Conservation (phyloP, 202 grass and related monocot species). For the Elaeis oleifera region DNA sequence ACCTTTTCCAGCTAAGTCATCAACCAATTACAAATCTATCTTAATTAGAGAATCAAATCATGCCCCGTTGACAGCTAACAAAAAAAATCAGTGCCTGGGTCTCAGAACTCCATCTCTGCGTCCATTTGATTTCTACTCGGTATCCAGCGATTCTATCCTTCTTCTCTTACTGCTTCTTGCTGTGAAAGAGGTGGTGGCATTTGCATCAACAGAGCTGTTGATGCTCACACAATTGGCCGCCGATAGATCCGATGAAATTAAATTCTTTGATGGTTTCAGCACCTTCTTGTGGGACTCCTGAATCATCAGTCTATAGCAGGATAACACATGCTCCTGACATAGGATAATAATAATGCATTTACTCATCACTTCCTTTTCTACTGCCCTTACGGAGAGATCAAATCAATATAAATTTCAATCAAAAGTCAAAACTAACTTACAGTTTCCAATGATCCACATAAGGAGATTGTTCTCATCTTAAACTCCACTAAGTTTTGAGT, state of each 20-base stretch:
- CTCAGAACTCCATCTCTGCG: conserved; percentile 25
- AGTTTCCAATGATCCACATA: conserved; percentile 38
- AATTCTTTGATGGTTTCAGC: conserved; percentile 36
- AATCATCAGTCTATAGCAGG: conserved; percentile 82
- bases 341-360: conserved; percentile 37
- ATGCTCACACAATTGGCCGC: conserved; percentile 33
- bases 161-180: conserved; percentile 52
- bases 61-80: conserved; percentile 19
- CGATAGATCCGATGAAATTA: conserved; percentile 37
- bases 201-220: conserved; percentile 32
- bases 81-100: conserved; percentile 20
- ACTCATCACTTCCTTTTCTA: conserved; percentile 36
- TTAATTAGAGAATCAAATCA: conserved; percentile 40
- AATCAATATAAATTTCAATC: conserved; percentile 9
- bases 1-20: conserved; percentile 48
- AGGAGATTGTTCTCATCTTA: conserved; percentile 38
- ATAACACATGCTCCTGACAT: conserved; percentile 71
- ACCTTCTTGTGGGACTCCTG: conserved; percentile 34
- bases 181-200: conserved; percentile 25
- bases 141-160: conserved; percentile 41
- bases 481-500: conserved; percentile 33
- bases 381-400: conserved; percentile 14
- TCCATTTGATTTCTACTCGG: conserved; percentile 31
- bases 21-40: conserved; percentile 19
- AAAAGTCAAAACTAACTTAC: conserved; percentile 36